Evolutionary conservation across 305 asterid species (phyloP).

Genomic region (Euphrasia arctica): DNA sequence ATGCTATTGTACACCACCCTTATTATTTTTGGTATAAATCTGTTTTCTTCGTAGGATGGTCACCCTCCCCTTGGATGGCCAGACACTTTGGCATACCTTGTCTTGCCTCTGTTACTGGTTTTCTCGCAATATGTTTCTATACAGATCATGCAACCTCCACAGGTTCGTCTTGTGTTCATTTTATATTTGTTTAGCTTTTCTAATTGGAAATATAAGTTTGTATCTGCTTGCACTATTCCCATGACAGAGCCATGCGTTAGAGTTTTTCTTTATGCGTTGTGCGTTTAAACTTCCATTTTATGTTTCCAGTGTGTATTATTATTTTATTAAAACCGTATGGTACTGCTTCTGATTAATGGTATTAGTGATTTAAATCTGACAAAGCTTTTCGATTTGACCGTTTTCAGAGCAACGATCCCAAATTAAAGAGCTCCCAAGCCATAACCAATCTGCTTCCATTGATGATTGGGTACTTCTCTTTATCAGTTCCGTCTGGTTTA

Average conservation of each 20-base stretch:
- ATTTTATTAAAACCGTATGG: no score
- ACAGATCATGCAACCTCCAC: conserved; percentile 92
- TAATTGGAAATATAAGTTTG: conserved; percentile 1
- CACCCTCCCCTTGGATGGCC: conserved; percentile 99
- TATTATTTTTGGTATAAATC: conserved; percentile 4
- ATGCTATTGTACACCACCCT: conserved; percentile 13
- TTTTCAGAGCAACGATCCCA: conserved; percentile 89
- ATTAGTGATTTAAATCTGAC: conserved; percentile 19
- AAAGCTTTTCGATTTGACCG: conserved; percentile 18
- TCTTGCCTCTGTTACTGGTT: conserved; percentile 78
- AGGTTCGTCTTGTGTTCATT: conserved; percentile 49
- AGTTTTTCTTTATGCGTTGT: no score
- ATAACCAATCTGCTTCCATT: conserved; percentile 81
- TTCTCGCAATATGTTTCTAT: conserved; percentile 75
- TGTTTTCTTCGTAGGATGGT: conserved; percentile 63
- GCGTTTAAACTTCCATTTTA: no score
- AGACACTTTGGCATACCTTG: conserved; percentile 91
- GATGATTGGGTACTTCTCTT: conserved; percentile 93
- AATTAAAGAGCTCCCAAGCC: conserved; percentile 79
- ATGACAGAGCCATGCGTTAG: no score
- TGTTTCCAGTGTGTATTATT: no score
- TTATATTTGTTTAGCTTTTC: conserved; percentile 9
- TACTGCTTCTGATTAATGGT: no score
- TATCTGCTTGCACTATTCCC: no score
- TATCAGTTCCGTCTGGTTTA: conserved; percentile 97